Conservation (phyloP, 176 grass and related monocot genomes). For the Oropetium thomaeum region DNA sequence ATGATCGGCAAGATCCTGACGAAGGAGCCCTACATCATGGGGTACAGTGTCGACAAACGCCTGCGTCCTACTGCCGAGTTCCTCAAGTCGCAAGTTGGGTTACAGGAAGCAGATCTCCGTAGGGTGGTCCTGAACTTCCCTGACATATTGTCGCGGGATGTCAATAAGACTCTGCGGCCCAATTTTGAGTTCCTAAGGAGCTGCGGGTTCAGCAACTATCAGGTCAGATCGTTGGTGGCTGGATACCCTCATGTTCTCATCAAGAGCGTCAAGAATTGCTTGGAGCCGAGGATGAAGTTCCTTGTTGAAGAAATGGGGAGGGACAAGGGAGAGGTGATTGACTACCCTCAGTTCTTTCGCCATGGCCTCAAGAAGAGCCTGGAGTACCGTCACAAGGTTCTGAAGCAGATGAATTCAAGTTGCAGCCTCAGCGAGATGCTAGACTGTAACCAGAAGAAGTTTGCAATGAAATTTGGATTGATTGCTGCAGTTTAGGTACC, state of each 20-base stretch:
- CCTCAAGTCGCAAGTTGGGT: constrained; percentile 60
- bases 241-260: constrained; percentile 86
- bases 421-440: constrained; percentile 95
- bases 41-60: constrained; percentile 79
- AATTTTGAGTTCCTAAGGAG: constrained; percentile 69
- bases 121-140: constrained; percentile 67
- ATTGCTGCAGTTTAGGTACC: constrained; percentile 41
- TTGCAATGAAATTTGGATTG: constrained; percentile 68
- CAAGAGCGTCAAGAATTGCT: constrained; percentile 81
- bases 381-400: constrained; percentile 75
- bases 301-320: constrained; percentile 82
- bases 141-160: constrained; percentile 72
- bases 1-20: constrained; percentile 73
- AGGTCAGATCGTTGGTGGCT: constrained; percentile 63
- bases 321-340: constrained; percentile 59
- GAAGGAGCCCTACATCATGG: constrained; percentile 86
- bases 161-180: constrained; percentile 57
- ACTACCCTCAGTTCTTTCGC: constrained; percentile 84
- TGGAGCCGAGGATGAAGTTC: constrained; percentile 94
- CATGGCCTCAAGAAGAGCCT: constrained; percentile 90
- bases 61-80: constrained; percentile 80
- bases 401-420: constrained; percentile 60
- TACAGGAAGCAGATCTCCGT: constrained; percentile 54
- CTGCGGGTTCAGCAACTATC: constrained; percentile 59
- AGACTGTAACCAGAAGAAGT: constrained; percentile 83